These are phyloP conservation scores for Rhynchospora tenuis DNA, from an alignment of 176 grass and related monocot genomes.

Conservation along the genomic window DNA sequence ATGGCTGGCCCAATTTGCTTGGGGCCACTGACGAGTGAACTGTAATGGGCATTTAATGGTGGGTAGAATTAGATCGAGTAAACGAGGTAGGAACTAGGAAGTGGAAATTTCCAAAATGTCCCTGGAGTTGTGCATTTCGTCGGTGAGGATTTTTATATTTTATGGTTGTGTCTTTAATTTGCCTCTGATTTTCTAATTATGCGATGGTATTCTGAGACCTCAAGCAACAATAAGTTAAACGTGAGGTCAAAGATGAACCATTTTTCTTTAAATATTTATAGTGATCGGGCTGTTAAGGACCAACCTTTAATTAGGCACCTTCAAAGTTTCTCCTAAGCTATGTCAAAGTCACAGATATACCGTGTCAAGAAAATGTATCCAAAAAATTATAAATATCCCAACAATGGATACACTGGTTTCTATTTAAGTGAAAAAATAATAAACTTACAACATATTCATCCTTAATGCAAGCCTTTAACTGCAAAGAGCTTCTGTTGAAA, in stretches of 20 bases:
- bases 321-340: conserved; percentile 9
- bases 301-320: conserved; percentile 8
- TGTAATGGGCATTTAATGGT: neutral
- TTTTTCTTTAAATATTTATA: conserved; percentile 8
- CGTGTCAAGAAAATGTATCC: neutral
- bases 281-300: conserved; percentile 7
- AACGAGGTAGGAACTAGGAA: neutral
- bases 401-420: no score
- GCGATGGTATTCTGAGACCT: conserved; percentile 24
- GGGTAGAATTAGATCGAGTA: neutral
- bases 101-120: neutral
- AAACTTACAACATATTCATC: neutral
- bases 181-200: neutral
- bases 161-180: conserved; percentile 12
- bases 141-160: neutral
- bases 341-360: neutral
- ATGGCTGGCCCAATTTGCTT: neutral
- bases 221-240: conserved; percentile 33
- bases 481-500: neutral
- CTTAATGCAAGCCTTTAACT: neutral
- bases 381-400: neutral
- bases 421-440: no score
- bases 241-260: conserved; percentile 19
- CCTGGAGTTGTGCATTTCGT: neutral
- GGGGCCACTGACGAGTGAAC: neutral